phyloP scores from a whole-genome alignment of 2,329 filamentous ascomycete species.

The Rhynchosporium graminicola region DNA sequence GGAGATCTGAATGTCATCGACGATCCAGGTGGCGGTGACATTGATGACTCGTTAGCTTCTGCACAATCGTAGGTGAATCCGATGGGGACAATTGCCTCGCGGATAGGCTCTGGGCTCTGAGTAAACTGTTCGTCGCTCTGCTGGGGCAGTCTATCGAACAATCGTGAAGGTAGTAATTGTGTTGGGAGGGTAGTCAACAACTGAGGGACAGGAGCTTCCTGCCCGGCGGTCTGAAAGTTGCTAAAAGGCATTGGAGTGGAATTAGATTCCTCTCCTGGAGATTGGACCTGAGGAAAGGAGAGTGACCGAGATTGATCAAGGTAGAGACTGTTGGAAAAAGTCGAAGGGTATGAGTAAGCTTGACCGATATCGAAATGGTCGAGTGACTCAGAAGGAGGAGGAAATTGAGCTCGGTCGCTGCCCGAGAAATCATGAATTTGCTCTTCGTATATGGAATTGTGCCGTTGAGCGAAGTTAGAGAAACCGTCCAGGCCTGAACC shows the following conservation, averaged over 20 bases:
- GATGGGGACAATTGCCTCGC: slow-evolving; percentile 22
- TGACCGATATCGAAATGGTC: slow-evolving; percentile 25
- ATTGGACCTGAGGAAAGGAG: slow-evolving; percentile 25
- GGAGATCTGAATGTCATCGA: slow-evolving; percentile 37
- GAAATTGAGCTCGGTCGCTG: slow-evolving; percentile 35
- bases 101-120: slow-evolving; percentile 30
- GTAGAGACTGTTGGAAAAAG: slow-evolving; percentile 27
- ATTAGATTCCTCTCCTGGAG: slow-evolving; percentile 23
- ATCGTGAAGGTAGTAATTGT: slow-evolving; percentile 26
- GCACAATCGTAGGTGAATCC: slow-evolving; percentile 32
- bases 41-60: slow-evolving; percentile 27
- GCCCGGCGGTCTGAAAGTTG: slow-evolving; percentile 23
- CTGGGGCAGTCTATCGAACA: slow-evolving; percentile 19
- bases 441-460: slow-evolving; percentile 25
- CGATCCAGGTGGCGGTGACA: slow-evolving; percentile 36
- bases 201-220: slow-evolving; percentile 22
- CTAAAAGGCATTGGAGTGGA: slow-evolving; percentile 32
- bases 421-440: slow-evolving; percentile 25
- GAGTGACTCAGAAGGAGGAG: slow-evolving; percentile 23
- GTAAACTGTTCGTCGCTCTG: slow-evolving; percentile 22
- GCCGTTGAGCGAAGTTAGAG: slow-evolving; percentile 25
- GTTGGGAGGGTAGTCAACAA: slow-evolving; percentile 32
- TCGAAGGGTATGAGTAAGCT: slow-evolving; percentile 28
- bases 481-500: slow-evolving; percentile 30
- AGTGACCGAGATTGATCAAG: slow-evolving; percentile 19